Conservation (phyloP, 352 stramenopile species). For the Bremia lactucae region DNA sequence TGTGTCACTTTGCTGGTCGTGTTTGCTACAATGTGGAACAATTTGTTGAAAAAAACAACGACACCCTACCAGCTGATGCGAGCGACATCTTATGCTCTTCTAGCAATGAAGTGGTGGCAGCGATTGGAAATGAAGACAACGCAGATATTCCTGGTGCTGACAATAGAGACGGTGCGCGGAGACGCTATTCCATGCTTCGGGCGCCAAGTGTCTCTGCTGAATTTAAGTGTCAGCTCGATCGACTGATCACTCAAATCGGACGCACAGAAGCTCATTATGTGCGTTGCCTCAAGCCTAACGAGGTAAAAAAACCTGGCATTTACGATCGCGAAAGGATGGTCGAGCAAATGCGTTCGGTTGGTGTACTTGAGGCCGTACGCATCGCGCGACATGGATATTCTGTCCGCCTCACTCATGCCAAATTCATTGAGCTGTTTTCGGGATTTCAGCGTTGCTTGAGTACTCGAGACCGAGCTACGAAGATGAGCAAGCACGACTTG, state of each 20-base stretch:
- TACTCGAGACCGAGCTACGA: slow-evolving; percentile 5
- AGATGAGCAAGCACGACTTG: slow-evolving; percentile 25
- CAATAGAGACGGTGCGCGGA: slow-evolving; percentile 9
- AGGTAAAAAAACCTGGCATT: slow-evolving; percentile 58
- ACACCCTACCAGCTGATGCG: slow-evolving; percentile 58
- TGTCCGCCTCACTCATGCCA: slow-evolving; percentile 87
- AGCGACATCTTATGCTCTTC: slow-evolving; percentile 41
- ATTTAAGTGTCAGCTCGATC: slow-evolving; percentile 90
- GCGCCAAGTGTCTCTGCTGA: slow-evolving; percentile 80
- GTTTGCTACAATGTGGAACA: slow-evolving; percentile 72
- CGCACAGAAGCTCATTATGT: slow-evolving; percentile 96
- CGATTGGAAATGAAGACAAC: slow-evolving; percentile 43
- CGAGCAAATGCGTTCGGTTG: slow-evolving; percentile 94
- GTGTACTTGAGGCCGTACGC: slow-evolving; percentile 92
- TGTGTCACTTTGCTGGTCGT: slow-evolving; percentile 70
- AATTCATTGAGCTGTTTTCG: slow-evolving; percentile 80
- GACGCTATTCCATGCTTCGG: slow-evolving; percentile 44
- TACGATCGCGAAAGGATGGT: slow-evolving; percentile 87
- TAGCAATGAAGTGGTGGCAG: slow-evolving; percentile 52
- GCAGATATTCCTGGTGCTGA: slow-evolving; percentile 23
- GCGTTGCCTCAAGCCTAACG: slow-evolving; percentile 98
- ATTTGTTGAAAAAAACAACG: slow-evolving; percentile 84
- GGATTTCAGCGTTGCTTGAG: slow-evolving; percentile 39
- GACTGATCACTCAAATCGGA: slow-evolving; percentile 90
- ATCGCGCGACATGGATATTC: slow-evolving; percentile 94